phyloP scores from a whole-genome alignment of 2,329 filamentous ascomycete species.

The Cercospora janseana region DNA sequence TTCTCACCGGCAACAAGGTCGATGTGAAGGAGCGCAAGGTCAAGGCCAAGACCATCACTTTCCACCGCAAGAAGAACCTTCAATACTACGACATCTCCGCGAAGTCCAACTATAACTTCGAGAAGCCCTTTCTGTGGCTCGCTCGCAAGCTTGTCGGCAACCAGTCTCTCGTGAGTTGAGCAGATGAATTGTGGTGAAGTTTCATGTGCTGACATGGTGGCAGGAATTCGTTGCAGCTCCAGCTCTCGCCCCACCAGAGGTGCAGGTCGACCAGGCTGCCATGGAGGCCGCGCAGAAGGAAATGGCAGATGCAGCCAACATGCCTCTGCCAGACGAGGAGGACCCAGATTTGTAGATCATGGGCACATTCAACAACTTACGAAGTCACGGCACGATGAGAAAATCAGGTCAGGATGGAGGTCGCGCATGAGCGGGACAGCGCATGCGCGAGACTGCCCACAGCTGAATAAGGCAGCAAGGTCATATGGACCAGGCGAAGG shows the following conservation, averaged over 20 bases:
- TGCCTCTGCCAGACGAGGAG: conserved; percentile 93
- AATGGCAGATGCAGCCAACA: conserved; percentile 74
- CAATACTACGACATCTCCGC: conserved; percentile 99
- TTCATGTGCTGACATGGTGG: conserved; percentile 29
- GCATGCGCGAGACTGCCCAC: conserved; percentile 18
- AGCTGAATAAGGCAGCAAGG: conserved; percentile 23
- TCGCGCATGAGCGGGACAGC: conserved; percentile 22
- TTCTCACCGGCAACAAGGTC: conserved; percentile 98
- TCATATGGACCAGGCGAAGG: conserved; percentile 31
- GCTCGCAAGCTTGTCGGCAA: conserved; percentile 98
- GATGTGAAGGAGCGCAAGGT: conserved; percentile 99
- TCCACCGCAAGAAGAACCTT: conserved; percentile 99
- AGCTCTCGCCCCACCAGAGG: conserved; percentile 90
- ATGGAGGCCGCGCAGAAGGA: conserved; percentile 82
- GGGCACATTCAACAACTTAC: conserved; percentile 19
- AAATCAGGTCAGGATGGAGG: conserved; percentile 17
- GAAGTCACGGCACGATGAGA: conserved; percentile 26
- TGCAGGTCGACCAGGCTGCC: conserved; percentile 79
- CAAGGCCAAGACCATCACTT: conserved; percentile 99
- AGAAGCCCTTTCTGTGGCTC: conserved; percentile 99
- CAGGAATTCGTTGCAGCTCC: conserved; percentile 96
- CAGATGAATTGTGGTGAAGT: background rate
- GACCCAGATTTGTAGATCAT: conserved; percentile 62
- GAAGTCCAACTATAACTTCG: conserved; percentile 99
- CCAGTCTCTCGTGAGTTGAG: conserved; percentile 59